Evolutionary conservation across 208 protist genomes (phyloP).

Genomic region (Kentomonas sorsogonicus): DNA sequence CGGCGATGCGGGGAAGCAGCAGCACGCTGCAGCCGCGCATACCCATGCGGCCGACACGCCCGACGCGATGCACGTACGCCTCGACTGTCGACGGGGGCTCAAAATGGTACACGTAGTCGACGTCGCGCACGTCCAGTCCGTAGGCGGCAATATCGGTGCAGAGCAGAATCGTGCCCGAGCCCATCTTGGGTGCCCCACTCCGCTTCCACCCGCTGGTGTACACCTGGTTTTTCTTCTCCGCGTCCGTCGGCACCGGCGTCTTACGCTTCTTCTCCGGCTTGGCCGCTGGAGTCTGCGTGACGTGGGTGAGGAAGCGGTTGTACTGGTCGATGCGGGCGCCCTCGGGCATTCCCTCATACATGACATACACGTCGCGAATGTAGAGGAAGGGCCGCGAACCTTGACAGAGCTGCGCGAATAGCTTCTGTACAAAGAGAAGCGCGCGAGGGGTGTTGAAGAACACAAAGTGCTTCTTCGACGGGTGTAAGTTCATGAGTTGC

Average conservation of each 20-base stretch:
- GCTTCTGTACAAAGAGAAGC: constrained; percentile 61
- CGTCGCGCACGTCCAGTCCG: constrained; percentile 87
- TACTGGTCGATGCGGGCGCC: constrained; percentile 70
- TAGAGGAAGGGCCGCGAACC: constrained; percentile 51
- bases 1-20: constrained; percentile 52
- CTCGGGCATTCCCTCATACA: constrained; percentile 87
- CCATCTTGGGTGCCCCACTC: constrained; percentile 42
- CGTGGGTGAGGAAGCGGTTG: constrained; percentile 76
- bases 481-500: constrained; percentile 84
- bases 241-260: constrained; percentile 26
- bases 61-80: constrained; percentile 88
- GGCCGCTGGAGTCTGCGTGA: constrained; percentile 1
- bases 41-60: constrained; percentile 86
- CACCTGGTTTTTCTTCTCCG: constrained; percentile 73
- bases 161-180: constrained; percentile 77
- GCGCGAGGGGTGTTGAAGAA: constrained; percentile 84
- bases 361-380: constrained; percentile 62
- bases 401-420: constrained; percentile 44
- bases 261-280: constrained; percentile 20
- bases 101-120: constrained; percentile 92
- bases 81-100: constrained; percentile 70
- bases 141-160: constrained; percentile 89
- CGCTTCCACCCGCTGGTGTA: constrained; percentile 81
- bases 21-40: constrained; percentile 83
- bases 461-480: constrained; percentile 89